Percentiles rank a stretch among this genome's conserved stretches.
phyloP scores from a whole-genome alignment of 352 stramenopile species.

The Phytophthora fragariaefolia region DNA sequence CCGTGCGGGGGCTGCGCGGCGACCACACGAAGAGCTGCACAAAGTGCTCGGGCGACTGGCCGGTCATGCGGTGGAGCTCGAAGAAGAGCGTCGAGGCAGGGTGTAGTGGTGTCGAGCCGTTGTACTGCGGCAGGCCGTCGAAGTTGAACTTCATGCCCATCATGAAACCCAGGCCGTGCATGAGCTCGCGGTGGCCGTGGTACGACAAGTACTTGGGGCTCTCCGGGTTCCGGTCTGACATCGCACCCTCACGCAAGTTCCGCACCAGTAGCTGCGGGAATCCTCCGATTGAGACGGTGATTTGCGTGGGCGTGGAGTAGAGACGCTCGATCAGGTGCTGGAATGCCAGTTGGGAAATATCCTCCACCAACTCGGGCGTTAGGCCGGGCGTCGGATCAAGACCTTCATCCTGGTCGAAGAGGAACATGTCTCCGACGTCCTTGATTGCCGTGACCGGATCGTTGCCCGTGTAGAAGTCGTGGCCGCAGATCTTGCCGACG shows the following conservation, averaged over 20 bases:
- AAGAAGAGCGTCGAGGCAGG: conserved; percentile 81
- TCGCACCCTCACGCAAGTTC: conserved; percentile 61
- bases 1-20: conserved; percentile 53
- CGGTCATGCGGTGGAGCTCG: conserved; percentile 56
- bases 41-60: conserved; percentile 41
- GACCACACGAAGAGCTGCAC: conserved; percentile 80
- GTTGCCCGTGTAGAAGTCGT: conserved; percentile 47
- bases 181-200: conserved; percentile 81
- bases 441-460: conserved; percentile 73
- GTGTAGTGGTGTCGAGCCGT: conserved; percentile 71
- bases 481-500: conserved; percentile 53
- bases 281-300: conserved; percentile 73
- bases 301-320: conserved; percentile 68
- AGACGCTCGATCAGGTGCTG: conserved; percentile 78
- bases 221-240: conserved; percentile 32
- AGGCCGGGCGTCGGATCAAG: conserved; percentile 56
- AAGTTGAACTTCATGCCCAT: conserved; percentile 86
- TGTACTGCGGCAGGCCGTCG: conserved; percentile 58
- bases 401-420: conserved; percentile 72
- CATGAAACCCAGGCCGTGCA: conserved; percentile 82
- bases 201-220: conserved; percentile 80
- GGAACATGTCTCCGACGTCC: conserved; percentile 77
- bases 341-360: conserved; percentile 69
- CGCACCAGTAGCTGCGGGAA: conserved; percentile 72
- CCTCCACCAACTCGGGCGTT: conserved; percentile 45